Evolutionary conservation across 495 filamentous ascomycete genomes (phyloP), one percentile per base, ranked within the genome.

Genomic region (Daldinia childiae): DNA sequence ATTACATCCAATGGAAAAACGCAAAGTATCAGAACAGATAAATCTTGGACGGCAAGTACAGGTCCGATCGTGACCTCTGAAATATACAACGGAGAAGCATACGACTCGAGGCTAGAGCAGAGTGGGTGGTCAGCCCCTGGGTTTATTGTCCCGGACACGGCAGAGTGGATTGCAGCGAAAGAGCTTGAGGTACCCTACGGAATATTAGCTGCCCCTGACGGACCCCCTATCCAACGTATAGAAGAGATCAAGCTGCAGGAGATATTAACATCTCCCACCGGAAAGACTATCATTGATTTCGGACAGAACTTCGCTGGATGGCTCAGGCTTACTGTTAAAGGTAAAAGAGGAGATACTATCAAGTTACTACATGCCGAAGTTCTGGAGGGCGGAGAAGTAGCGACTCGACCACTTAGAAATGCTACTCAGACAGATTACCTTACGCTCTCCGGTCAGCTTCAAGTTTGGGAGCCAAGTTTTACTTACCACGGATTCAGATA

Each of bases 401-500:
- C 81, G 1, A 85, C 76, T 17, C 77, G 84, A 3, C 85, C 87
- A 0, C 77, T 89, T 3, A 78, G 85, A 34, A 54, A 62, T 5
- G 84, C 84, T n/a, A 81, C 79, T 45, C 80, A 81, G 52, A 79
- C 66, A 0, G 86, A 88, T 66, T 68, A 73, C 1, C 58, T 86
- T 6, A 80, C 79, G 2, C 77, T 83, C 0, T 74, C 71, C 4
- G 79, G 78, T 0, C 55, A 73, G 12, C 55, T 57, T 3, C 66
- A 78, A 27, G 52, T 30, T 17, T 85, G 81, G 80, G 79, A 82
- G 65, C 82, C 83, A 3, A 78, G 74, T 17, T 87, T 83, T 71
- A 87, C 86, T 3, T 88, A 84, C 52, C 85, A 88, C 58, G 86
- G 86, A 0, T 88, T 87, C 54, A 81, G 86, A 11, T 88, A 83